Evolutionary conservation across 768 basidiomycete genomes (phyloP).

Genomic region (Floccularia luteovirens): DNA sequence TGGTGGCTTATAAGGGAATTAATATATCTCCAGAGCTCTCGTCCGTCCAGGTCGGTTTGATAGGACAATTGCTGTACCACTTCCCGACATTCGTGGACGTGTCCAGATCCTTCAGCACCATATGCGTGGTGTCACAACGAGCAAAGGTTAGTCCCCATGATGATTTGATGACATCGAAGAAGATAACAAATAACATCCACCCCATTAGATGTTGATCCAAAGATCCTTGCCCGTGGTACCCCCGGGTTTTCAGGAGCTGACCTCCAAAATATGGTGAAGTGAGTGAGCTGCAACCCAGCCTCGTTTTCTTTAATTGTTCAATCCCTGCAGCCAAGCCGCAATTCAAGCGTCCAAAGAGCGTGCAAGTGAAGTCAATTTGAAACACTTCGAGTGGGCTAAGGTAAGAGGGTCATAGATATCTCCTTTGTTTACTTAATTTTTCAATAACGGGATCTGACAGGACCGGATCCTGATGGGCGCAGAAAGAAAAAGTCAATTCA

Average conservation of each 20-base stretch:
- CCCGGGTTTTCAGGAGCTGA: conserved; percentile 97
- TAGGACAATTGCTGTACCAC: conserved; percentile 82
- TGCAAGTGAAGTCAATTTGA: conserved; percentile 59
- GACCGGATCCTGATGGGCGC: conserved; percentile 97
- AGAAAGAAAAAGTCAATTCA: conserved; percentile 84
- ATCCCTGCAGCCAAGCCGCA: conserved; percentile 64
- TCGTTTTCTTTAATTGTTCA: conserved; percentile 2
- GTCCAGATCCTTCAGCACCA: conserved; percentile 92
- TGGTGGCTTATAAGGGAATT: conserved; percentile 3
- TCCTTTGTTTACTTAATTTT: no score
- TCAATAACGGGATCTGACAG: no score
- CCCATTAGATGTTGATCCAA: conserved; percentile 68
- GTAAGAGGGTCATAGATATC: conserved; percentile 30
- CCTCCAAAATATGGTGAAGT: conserved; percentile 96
- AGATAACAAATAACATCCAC: not conserved
- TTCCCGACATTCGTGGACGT: conserved; percentile 92
- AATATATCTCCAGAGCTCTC: conserved; percentile 56
- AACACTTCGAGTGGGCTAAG: conserved; percentile 98
- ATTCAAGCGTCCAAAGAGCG: conserved; percentile 90
- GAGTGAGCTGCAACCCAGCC: conserved; percentile 18
- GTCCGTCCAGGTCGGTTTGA: conserved; percentile 97
- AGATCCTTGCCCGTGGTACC: conserved; percentile 86
- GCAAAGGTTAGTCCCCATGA: conserved; percentile 35
- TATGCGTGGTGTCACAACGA: conserved; percentile 69
- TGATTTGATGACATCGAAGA: not conserved